Base-by-base conservation (phyloP, 257 asterid genomes). In the Solanum pimpinellifolium region DNA sequence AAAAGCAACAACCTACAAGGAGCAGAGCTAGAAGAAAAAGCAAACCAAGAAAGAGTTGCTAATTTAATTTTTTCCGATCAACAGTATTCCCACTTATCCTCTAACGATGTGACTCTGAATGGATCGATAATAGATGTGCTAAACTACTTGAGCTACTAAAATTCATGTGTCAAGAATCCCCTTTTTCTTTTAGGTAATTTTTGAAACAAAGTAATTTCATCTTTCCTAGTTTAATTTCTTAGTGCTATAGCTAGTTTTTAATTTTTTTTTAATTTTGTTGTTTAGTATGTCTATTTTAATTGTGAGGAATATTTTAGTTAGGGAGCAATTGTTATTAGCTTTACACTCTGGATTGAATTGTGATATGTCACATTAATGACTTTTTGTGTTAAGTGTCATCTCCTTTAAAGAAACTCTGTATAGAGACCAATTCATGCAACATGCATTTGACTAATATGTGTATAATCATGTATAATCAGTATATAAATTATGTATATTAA, bases 1-100 rank as follows among this genome's bases (percentile, higher is more conserved):
- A 77, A 56, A 41, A 33, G 75, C 89, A 89, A 76, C 89, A 69
- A 27, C 90, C 88, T 16, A 42, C 88, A 52, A 90, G 91, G 84
- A 92, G 96, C 89, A 91, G 95, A 85, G 95, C 94, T n/a, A 93
- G 91, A 90, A 91, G 93, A 86, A 95, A 93, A 91, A 90, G 95
- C 89, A 94, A 94, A 90, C 98, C 98, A 87, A 94, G 87, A 69
- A 95, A 92, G 91, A 92, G 93, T 90, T 90, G 93, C 90, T 93
- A 88, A 93, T 33, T 25, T 66, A 6, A 29, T 29, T 14, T 14
- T 69, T 14, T 29, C 27, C 4, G 4, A 65, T 65, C 72, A n/a
- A 65, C 9, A n/a, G 2, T 62, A n/a, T 65, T 65, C 9, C 2
- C 29, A 65, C 39, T 29, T 29, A 68, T 68, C 11, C 76, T 69